phyloP scores from a whole-genome alignment of 2,329 filamentous ascomycete species.

The Claviceps citrina region DNA sequence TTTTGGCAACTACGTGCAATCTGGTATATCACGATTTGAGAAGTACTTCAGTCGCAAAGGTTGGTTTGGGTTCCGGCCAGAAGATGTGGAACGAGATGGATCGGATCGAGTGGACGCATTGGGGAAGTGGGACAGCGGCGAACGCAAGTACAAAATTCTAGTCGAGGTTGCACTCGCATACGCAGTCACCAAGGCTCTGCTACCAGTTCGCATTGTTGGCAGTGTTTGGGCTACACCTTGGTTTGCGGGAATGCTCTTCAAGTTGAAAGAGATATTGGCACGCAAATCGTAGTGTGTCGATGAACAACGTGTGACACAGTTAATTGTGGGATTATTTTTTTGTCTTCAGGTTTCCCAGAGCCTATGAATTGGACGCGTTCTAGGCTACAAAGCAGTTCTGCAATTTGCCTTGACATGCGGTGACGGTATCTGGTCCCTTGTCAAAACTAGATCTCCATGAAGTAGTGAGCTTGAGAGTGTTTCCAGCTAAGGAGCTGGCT shows the following conservation, averaged over 20 bases:
- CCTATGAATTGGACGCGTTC: background rate
- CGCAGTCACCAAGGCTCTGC: conserved; percentile 70
- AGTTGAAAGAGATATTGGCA: conserved; percentile 17
- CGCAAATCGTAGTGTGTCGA: conserved; percentile 11
- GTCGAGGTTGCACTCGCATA: conserved; percentile 74
- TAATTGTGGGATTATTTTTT: background rate
- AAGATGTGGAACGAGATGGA: conserved; percentile 10
- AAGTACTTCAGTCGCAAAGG: conserved; percentile 63
- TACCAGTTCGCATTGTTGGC: conserved; percentile 59
- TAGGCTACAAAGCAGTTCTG: background rate
- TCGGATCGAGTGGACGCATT: conserved; percentile 15
- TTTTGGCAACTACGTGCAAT: conserved; percentile 35
- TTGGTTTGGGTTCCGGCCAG: conserved; percentile 53
- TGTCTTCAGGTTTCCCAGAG: conserved; percentile 1
- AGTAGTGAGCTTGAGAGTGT: conserved; percentile 72
- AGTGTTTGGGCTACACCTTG: conserved; percentile 86
- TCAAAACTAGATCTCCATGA: conserved; percentile 72
- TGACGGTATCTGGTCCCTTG: background rate
- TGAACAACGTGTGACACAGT: background rate
- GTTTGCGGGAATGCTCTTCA: conserved; percentile 59
- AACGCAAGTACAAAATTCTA: conserved; percentile 39
- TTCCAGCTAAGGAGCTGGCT: conserved; percentile 78
- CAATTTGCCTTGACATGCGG: background rate
- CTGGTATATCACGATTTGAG: conserved; percentile 60
- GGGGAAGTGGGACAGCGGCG: conserved; percentile 22